These are phyloP conservation scores for Candida frijolesensis DNA, from an alignment of 1,139 yeast genomes.

Conservation along the genomic window DNA sequence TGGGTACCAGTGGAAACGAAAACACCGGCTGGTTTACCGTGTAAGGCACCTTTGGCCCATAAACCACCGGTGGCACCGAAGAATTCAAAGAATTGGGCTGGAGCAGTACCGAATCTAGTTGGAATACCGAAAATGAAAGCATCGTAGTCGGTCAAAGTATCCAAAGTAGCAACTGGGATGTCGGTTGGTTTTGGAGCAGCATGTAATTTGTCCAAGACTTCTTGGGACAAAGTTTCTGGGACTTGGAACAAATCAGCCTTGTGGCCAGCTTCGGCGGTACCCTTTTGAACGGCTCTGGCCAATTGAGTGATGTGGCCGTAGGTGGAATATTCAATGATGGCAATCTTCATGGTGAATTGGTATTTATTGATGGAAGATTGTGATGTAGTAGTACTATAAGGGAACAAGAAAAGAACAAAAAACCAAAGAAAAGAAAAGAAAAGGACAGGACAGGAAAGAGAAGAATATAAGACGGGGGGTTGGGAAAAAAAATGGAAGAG, in stretches of 20 bases:
- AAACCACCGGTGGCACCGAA: constrained; percentile 50
- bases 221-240: constrained; percentile 49
- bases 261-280: constrained; percentile 40
- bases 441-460: background rate
- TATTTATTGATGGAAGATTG: background rate
- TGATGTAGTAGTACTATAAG: background rate
- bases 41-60: constrained; percentile 52
- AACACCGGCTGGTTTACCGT: constrained; percentile 51
- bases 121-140: constrained; percentile 54
- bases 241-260: constrained; percentile 49
- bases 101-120: constrained; percentile 50
- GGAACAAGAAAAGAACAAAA: background rate
- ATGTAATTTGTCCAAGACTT: constrained; percentile 39
- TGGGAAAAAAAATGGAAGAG: background rate
- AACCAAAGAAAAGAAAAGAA: background rate
- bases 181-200: constrained; percentile 41
- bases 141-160: constrained; percentile 41
- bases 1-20: constrained; percentile 49
- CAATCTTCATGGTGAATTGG: constrained; percentile 32
- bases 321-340: constrained; percentile 60
- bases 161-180: constrained; percentile 44
- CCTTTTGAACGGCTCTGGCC: constrained; percentile 47
- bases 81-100: constrained; percentile 49
- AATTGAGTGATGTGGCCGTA: constrained; percentile 61
- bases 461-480: background rate